These are phyloP conservation scores for Candida xyloterini DNA, from an alignment of 805 yeast species.

Conservation along the genomic window DNA sequence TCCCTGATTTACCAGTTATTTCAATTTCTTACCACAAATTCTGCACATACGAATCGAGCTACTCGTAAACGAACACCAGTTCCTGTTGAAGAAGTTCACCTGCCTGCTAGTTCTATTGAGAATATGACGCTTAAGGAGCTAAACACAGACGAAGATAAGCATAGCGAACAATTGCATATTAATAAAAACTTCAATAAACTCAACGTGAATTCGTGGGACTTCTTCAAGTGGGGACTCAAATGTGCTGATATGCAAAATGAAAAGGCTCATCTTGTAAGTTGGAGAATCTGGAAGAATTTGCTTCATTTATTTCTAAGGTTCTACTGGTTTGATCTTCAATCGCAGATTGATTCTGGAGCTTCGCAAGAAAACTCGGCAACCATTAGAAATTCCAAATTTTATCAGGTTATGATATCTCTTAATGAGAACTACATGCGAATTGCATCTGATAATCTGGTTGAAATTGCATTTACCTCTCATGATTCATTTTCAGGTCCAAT, in stretches of 20 bases:
- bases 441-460: constrained; percentile 13
- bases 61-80: constrained; percentile 4
- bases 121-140: constrained; percentile 1
- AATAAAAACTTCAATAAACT: constrained; percentile 27
- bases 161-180: constrained; percentile 18
- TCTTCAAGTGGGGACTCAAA: constrained; percentile 30
- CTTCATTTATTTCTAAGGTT: constrained; percentile 11
- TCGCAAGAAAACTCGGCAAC: not conserved
- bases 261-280: constrained; percentile 12
- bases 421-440: constrained; percentile 9
- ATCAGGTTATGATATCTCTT: constrained; percentile 6
- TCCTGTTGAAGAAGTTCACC: not conserved
- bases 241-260: constrained; percentile 22
- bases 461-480: constrained; percentile 15
- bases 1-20: constrained; percentile 18
- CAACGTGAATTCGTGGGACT: constrained; percentile 25
- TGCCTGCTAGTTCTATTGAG: not conserved
- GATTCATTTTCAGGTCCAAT: constrained; percentile 10
- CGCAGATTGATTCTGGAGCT: not conserved
- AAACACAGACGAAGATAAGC: constrained; percentile 17
- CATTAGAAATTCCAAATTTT: constrained; percentile 5
- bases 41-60: not conserved
- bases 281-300: constrained; percentile 20
- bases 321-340: constrained; percentile 9
- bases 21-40: constrained; percentile 3